Evolutionary conservation across 768 basidiomycete genomes (phyloP).

Genomic region (Suillus subluteus): DNA sequence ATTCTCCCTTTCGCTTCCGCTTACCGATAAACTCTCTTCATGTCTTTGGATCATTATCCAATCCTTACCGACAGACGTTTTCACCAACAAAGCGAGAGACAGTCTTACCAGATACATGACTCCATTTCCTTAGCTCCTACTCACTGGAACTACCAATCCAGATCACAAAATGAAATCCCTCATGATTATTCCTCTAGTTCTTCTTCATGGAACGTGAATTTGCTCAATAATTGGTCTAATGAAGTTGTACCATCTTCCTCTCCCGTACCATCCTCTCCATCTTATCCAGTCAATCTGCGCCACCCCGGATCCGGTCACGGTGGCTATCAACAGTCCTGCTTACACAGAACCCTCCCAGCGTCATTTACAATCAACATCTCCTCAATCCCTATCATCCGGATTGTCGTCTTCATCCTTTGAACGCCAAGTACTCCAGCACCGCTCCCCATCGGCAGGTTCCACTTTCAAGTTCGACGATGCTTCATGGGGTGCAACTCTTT

Average conservation of each 20-base stretch:
- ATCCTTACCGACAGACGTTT: constrained; percentile 37
- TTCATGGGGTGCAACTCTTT: constrained; percentile 34
- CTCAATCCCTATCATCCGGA: constrained; percentile 21
- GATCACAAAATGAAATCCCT: constrained; percentile 24
- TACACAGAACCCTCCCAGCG: constrained; percentile 27
- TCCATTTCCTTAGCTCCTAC: constrained; percentile 23
- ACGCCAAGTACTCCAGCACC: constrained; percentile 20
- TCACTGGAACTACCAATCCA: constrained; percentile 31
- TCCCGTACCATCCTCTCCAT: constrained; percentile 17
- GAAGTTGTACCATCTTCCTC: constrained; percentile 25
- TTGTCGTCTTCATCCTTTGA: constrained; percentile 20
- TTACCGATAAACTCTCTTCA: constrained; percentile 20
- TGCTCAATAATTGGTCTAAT: constrained; percentile 18
- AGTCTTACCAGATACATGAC: constrained; percentile 27
- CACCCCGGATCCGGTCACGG: constrained; percentile 23
- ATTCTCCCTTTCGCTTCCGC: constrained; percentile 1
- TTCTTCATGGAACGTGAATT: constrained; percentile 23
- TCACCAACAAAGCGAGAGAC: constrained; percentile 27
- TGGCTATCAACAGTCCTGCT: constrained; percentile 23
- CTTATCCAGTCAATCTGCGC: constrained; percentile 23
- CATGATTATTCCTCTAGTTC: constrained; percentile 19
- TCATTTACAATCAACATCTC: constrained; percentile 18
- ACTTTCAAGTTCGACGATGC: constrained; percentile 29
- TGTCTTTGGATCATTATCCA: constrained; percentile 39
- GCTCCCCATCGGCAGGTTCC: constrained; percentile 18